Evolutionary conservation across 148 eudicot species (phyloP).

Genomic region (Camellia lanceoleosa): DNA sequence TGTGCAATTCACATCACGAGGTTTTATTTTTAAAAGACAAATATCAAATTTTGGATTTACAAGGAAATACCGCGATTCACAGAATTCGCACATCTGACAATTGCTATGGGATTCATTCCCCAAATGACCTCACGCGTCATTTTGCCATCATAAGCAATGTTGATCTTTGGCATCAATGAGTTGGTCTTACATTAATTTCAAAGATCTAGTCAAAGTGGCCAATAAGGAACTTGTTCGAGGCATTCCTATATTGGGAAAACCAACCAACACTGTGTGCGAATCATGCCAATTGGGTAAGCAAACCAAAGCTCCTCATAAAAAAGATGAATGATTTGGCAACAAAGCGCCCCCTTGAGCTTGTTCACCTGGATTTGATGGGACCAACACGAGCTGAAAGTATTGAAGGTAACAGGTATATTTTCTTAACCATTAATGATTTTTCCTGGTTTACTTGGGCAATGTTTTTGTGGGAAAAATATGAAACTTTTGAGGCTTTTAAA

Average conservation of each 20-base stretch:
- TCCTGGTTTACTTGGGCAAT: background rate
- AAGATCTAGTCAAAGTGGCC: background rate
- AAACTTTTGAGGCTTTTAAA: background rate
- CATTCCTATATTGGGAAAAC: background rate
- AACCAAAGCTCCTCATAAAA: background rate
- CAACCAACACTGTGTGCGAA: background rate
- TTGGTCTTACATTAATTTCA: background rate
- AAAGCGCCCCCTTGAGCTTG: background rate
- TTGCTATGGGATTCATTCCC: background rate
- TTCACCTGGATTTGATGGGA: constrained; percentile 2
- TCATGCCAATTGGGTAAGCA: background rate
- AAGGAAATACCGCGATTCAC: background rate
- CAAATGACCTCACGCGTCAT: background rate
- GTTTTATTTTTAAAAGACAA: background rate
- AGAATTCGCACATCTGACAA: background rate
- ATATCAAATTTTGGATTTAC: background rate
- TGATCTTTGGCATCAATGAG: background rate
- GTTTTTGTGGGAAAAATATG: background rate
- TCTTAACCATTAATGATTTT: background rate
- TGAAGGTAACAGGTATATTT: background rate
- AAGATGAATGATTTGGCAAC: background rate
- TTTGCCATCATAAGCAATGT: background rate
- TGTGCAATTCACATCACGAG: background rate
- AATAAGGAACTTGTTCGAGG: background rate
- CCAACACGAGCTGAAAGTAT: background rate